Conservation (phyloP, 208 protist species). For the Spongospora subterranea region DNA sequence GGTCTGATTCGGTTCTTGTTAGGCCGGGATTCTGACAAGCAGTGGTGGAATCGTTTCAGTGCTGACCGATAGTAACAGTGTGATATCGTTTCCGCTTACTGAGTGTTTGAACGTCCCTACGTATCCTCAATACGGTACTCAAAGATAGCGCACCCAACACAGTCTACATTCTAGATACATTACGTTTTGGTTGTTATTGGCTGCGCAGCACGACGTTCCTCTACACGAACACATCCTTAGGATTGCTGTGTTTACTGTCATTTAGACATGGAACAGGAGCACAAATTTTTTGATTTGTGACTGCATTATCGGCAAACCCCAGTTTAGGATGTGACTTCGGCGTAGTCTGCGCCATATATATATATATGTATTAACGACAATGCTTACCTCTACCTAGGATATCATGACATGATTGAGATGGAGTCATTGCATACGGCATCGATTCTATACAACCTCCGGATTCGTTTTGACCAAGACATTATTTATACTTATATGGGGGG, state of each 20-base stretch:
- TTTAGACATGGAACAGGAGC: too few relatives aligned
- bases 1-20: neutral
- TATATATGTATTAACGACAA: neutral
- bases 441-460: slow-evolving; percentile 57
- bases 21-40: neutral
- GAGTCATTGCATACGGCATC: slow-evolving; percentile 56
- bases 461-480: slow-evolving; percentile 44
- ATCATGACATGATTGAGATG: slow-evolving; percentile 56
- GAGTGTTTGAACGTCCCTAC: slow-evolving; percentile 34
- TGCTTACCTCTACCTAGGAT: neutral
- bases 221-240: too few relatives aligned
- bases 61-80: neutral
- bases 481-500: slow-evolving; percentile 60
- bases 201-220: too few relatives aligned
- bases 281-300: too few relatives aligned
- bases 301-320: too few relatives aligned
- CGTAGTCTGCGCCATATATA: too few relatives aligned
- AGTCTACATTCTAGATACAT: neutral
- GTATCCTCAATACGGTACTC: slow-evolving; percentile 48
- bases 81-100: neutral
- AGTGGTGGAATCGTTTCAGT: neutral
- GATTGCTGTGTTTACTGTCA: too few relatives aligned
- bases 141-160: neutral
- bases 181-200: too few relatives aligned
- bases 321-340: too few relatives aligned